Base-by-base conservation (phyloP, 2,329 filamentous ascomycete genomes). In the Colletotrichum endophyticum region DNA sequence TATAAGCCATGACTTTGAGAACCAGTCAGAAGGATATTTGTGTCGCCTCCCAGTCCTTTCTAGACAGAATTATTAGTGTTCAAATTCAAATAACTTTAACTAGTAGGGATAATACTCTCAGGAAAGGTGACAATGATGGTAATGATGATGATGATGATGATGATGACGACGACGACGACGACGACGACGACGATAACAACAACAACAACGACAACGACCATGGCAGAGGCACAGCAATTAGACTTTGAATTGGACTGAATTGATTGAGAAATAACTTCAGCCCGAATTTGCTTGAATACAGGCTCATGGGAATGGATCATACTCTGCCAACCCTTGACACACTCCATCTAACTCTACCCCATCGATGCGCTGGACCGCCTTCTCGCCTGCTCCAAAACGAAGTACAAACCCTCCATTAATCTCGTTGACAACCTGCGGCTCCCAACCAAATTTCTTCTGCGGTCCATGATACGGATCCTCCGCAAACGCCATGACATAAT, bases 401-500 rank as follows among this genome's bases (percentile, higher is more conserved):
- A 79, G 63, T 7, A 78, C 27, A 9, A 57, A 13, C 6, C 77
- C 78, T 4, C 75, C 78, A n/a, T 72, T 74, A 3, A 57, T n/a
- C 32, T 59, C 32, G 16, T 83, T 85, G 7, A 56, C 28, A 44
- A 72, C 30, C 68, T 66, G 70, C 3, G 79, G 78, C 61, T 75
- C 32, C 79, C 79, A 80, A 8, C 79, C 79, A 11, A 78, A 75
- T 8, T 12, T 63, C 62, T 71, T 61, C 76, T 80, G 78, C 22
- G 80, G 78, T 4, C 80, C 80, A 28, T 81, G 57, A 49, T 77
- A 80, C 19, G 81, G 80, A 62, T 81, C 81, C 66, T 77, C 76
- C 4, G 78, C 78, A 64, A 83, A 83, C 22, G 80, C 79, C 57
- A 81, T 77, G 27, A 80, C 71, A 39, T 80, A 70, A 71, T 82